phyloP scores from a whole-genome alignment of 352 stramenopile genomes.

The Globisporangium yorkense region DNA sequence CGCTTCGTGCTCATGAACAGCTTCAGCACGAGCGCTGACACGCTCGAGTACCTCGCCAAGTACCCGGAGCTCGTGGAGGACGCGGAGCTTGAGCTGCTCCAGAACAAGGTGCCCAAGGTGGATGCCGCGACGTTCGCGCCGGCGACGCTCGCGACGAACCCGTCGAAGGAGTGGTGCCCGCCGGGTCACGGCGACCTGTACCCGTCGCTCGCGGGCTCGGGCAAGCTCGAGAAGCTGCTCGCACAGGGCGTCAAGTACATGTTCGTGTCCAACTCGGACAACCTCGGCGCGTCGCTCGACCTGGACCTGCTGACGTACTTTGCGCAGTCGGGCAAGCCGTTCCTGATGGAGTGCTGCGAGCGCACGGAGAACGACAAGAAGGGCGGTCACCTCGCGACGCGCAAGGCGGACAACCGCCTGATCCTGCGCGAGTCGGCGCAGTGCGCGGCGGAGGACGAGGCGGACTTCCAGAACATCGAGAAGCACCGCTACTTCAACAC shows the following conservation, averaged over 20 bases:
- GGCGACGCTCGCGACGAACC: slow-evolving; percentile 48
- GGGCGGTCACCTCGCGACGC: slow-evolving; percentile 93
- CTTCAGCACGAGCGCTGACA: slow-evolving; percentile 84
- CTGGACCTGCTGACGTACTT: slow-evolving; percentile 87
- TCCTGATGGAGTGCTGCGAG: slow-evolving; percentile 95
- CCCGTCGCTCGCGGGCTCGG: slow-evolving; percentile 75
- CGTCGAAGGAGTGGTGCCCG: slow-evolving; percentile 84
- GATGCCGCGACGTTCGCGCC: slow-evolving; percentile 82
- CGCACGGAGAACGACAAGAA: slow-evolving; percentile 99
- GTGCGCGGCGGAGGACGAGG: slow-evolving; percentile 81
- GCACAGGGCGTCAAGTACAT: slow-evolving; percentile 87
- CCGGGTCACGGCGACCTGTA: slow-evolving; percentile 84
- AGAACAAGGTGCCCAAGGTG: slow-evolving; percentile 98
- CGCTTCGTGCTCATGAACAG: slow-evolving; percentile 90
- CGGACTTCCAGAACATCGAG: slow-evolving; percentile 83
- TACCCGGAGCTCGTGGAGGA: slow-evolving; percentile 90
- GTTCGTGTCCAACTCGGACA: slow-evolving; percentile 90
- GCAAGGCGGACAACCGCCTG: slow-evolving; percentile 90
- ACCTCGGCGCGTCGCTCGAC: slow-evolving; percentile 77
- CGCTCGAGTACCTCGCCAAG: slow-evolving; percentile 84
- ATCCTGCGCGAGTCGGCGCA: slow-evolving; percentile 92
- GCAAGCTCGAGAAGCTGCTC: slow-evolving; percentile 83
- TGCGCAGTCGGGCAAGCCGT: slow-evolving; percentile 83
- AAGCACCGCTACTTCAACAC: slow-evolving; percentile 90
- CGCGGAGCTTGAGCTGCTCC: slow-evolving; percentile 95